Conservation (phyloP, 23 red algal species). For the Gracilaria domingensis region DNA sequence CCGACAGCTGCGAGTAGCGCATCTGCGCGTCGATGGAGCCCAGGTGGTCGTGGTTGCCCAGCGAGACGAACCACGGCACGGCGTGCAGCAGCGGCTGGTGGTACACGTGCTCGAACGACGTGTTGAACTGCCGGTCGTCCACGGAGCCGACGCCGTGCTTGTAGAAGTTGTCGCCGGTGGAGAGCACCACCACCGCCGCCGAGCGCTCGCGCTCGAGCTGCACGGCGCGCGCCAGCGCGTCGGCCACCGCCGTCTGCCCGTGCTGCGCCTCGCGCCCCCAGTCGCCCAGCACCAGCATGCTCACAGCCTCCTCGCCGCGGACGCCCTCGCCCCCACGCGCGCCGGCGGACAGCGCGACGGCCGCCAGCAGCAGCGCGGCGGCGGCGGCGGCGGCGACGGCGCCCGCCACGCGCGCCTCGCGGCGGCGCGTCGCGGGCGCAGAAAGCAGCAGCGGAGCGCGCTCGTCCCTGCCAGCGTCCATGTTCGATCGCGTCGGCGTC, state of each 20-base stretch:
- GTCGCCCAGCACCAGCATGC: conserved; percentile 62
- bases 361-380: too few species aligned
- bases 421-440: background rate
- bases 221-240: conserved; percentile 38
- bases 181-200: conserved; percentile 16
- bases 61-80: conserved; percentile 59
- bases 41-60: conserved; percentile 86
- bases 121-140: conserved; percentile 63
- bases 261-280: conserved; percentile 78
- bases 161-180: conserved; percentile 88
- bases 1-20: conserved; percentile 33
- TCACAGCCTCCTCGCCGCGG: background rate
- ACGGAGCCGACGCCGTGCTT: conserved; percentile 40
- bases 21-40: conserved; percentile 67
- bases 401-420: background rate
- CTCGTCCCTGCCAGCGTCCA: background rate
- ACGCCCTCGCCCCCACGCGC: background rate
- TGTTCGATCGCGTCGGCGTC: too few species aligned
- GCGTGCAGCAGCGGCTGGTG: background rate
- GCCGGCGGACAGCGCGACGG: background rate
- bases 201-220: background rate
- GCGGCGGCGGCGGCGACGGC: background rate
- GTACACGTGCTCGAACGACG: conserved; percentile 75
- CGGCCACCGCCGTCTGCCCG: conserved; percentile 61
- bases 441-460: background rate